Evolutionary conservation across 225 moss, liverwort and hornwort genomes (phyloP).

Genomic region (Polytrichum commune): DNA sequence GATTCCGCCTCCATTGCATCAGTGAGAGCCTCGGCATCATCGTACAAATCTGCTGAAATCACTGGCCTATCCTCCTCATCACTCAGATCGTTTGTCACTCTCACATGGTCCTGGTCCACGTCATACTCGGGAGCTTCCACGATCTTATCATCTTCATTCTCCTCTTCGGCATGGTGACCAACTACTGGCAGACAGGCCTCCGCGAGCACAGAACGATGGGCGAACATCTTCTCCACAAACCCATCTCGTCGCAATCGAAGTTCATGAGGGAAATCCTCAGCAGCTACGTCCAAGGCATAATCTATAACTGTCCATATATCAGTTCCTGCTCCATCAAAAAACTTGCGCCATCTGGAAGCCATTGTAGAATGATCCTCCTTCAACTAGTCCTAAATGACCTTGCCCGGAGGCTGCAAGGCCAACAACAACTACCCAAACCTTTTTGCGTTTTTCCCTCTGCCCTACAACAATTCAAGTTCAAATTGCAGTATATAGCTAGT

Average conservation of each 20-base stretch:
- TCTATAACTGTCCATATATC: conserved; percentile 70
- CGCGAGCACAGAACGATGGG: conserved; percentile 45
- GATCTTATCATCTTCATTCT: conserved; percentile 43
- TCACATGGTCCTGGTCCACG: conserved; percentile 54
- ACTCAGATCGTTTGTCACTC: conserved; percentile 47
- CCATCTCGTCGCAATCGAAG: conserved; percentile 72
- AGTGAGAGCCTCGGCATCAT: conserved; percentile 61
- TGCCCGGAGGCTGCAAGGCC: conserved; percentile 34
- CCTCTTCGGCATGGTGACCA: conserved; percentile 45
- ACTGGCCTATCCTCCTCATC: conserved; percentile 48
- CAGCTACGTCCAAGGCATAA: conserved; percentile 61
- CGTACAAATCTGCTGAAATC: conserved; percentile 42
- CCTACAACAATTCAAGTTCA: neutral
- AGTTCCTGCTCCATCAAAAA: conserved; percentile 51
- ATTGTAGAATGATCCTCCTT: conserved; percentile 20
- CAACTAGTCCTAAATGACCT: conserved; percentile 19
- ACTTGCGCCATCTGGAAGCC: conserved; percentile 57
- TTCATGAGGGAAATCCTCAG: conserved; percentile 62
- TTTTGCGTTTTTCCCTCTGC: neutral
- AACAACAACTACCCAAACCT: neutral
- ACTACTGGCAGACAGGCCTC: conserved; percentile 45
- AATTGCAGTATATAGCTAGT: neutral
- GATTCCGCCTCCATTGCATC: conserved; percentile 76
- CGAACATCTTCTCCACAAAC: conserved; percentile 71
- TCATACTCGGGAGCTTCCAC: conserved; percentile 47